Evolutionary conservation across 768 basidiomycete species (phyloP).

Genomic region (Termitomyces sp.): DNA sequence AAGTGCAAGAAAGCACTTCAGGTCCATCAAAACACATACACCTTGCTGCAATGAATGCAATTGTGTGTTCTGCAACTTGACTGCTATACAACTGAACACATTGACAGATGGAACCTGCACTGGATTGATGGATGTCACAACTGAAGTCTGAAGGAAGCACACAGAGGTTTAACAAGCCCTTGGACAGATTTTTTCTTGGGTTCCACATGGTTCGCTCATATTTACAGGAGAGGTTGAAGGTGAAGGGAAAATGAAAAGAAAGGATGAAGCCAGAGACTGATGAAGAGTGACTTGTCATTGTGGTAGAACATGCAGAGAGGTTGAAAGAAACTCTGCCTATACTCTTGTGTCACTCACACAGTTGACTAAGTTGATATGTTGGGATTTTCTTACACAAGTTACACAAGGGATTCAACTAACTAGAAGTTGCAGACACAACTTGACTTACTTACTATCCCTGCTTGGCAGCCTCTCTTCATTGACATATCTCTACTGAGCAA

Average conservation of each 20-base stretch:
- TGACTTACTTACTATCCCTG: conserved; percentile 63
- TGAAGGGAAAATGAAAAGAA: conserved; percentile 24
- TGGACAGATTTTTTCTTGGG: conserved; percentile 70
- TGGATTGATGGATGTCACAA: conserved; percentile 64
- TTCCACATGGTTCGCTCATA: conserved; percentile 37
- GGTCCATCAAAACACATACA: conserved; percentile 26
- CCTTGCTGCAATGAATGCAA: conserved; percentile 49
- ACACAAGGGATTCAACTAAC: background rate
- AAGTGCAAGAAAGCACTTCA: conserved; percentile 11
- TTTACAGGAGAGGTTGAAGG: conserved; percentile 15
- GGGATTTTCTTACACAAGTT: background rate
- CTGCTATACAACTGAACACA: conserved; percentile 68
- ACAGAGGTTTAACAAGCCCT: conserved; percentile 51
- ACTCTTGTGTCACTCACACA: conserved; percentile 69
- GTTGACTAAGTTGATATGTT: conserved; percentile 64
- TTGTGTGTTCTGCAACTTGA: conserved; percentile 58
- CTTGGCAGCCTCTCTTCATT: conserved; percentile 62
- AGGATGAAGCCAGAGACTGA: conserved; percentile 17
- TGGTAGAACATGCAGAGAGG: conserved; percentile 67
- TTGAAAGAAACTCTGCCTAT: conserved; percentile 61
- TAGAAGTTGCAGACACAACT: conserved; percentile 45
- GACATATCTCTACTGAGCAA: conserved; percentile 52
- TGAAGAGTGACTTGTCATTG: conserved; percentile 49
- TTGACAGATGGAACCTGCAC: conserved; percentile 51
- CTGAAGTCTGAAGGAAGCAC: conserved; percentile 43